Percentiles rank a stretch among this genome's conserved stretches.
Evolutionary conservation across 345 rosid species (phyloP).

Genomic region (Carallia pectinifolia): DNA sequence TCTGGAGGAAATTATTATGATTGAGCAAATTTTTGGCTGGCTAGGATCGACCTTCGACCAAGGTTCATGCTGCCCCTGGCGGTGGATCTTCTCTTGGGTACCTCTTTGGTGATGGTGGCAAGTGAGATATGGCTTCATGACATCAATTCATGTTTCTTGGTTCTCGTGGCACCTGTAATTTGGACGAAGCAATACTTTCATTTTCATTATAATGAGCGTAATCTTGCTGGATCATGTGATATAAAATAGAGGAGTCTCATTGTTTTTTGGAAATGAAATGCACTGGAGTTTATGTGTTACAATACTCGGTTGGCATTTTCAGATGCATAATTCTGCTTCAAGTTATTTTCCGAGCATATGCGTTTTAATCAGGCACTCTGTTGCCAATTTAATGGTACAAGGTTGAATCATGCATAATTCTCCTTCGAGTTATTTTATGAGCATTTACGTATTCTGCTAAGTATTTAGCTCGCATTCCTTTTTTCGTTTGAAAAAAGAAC

Average conservation of each 20-base stretch:
- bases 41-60: conserved; percentile 35
- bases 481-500: too few relatives aligned
- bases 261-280: conserved; percentile 20
- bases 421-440: too few relatives aligned
- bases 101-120: conserved; percentile 27
- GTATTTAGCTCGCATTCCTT: too few relatives aligned
- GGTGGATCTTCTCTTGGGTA: conserved; percentile 33
- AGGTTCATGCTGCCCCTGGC: conserved; percentile 36
- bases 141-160: conserved; percentile 23
- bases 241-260: conserved; percentile 33
- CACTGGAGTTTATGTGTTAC: not conserved
- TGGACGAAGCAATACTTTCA: conserved; percentile 22
- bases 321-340: not conserved
- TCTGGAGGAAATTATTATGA: not conserved
- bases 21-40: not conserved
- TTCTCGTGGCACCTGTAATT: conserved; percentile 25
- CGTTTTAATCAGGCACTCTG: too few relatives aligned
- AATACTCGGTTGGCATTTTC: not conserved
- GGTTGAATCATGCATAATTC: too few relatives aligned
- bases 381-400: too few relatives aligned
- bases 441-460: too few relatives aligned
- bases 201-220: conserved; percentile 5
- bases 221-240: conserved; percentile 24
- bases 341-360: not conserved
- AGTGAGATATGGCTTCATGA: conserved; percentile 14